Conservation (phyloP, 805 yeast genomes). For the Zygosaccharomyces kombuchaensis region DNA sequence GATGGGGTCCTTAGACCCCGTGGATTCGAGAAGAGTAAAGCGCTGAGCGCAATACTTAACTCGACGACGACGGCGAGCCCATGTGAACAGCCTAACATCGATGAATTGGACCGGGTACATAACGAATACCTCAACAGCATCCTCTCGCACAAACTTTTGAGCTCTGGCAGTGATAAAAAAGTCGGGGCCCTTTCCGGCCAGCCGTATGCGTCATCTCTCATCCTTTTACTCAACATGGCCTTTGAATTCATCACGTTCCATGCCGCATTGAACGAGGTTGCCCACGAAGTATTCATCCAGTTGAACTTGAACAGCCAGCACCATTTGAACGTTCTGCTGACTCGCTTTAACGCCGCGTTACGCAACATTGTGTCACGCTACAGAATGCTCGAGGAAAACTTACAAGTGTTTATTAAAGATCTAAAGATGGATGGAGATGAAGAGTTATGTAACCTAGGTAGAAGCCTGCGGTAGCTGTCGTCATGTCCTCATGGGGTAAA, state of each 20-base stretch:
- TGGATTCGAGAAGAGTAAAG: constrained; percentile 15
- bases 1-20: constrained; percentile 33
- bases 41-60: constrained; percentile 11
- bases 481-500: constrained; percentile 26
- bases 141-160: constrained; percentile 24
- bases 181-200: constrained; percentile 38
- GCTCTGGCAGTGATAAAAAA: constrained; percentile 21
- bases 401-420: constrained; percentile 46
- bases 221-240: constrained; percentile 35
- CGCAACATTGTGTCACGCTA: constrained; percentile 40
- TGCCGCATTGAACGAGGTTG: constrained; percentile 36
- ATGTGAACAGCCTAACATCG: constrained; percentile 34
- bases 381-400: constrained; percentile 41
- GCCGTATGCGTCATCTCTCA: constrained; percentile 42
- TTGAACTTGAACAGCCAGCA: constrained; percentile 25
- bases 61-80: constrained; percentile 1
- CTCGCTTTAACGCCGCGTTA: constrained; percentile 38
- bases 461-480: constrained; percentile 22
- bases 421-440: constrained; percentile 48
- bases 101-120: constrained; percentile 44
- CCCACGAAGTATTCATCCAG: constrained; percentile 35
- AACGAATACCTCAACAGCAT: constrained; percentile 30
- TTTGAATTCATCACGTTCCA: constrained; percentile 39
- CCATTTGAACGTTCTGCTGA: constrained; percentile 25
- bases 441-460: constrained; percentile 47